Evolutionary conservation across 768 basidiomycete genomes (phyloP), one percentile per base, ranked within the genome.

Genomic region (Lentinula detonsa): DNA sequence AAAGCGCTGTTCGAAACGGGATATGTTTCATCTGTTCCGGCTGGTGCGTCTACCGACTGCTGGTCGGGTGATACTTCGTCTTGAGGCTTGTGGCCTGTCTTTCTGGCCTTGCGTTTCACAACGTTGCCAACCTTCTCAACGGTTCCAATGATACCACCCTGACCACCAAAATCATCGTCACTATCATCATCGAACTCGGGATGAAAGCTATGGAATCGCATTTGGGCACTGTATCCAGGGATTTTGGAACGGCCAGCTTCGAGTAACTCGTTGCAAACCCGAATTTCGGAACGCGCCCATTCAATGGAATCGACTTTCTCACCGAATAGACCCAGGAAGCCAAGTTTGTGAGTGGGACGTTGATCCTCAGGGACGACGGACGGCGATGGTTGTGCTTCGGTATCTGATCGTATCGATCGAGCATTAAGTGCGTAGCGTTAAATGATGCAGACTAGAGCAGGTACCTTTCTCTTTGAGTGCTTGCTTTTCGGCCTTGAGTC

Each of bases 271-370:
- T 78, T 84, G 60, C 85, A 84, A 1, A 76, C 67, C 1, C 74
- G 72, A 60, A 97, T 91, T 73, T 95, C 90, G 18, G 81, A 76
- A 34, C 91, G 79, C 18, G 87, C 85, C 94, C 95, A 97, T 2
- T 94, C 87, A 69, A 98, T 94, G 2, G 90, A 84, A 74, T 98
- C 97, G 15, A 98, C 95, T 72, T 96, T 90, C 71, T 92, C 72
- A 7, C 97, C 97, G 3, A 85, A 74, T 28, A 96, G 77, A 1
- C 76, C 76, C 4, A 83, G 64, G 68, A 80, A 80, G 8, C 85
- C 78, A 5, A 95, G 82, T 48, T 87, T 85, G 69, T 93, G 92
- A 0, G 85, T 84, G 0, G 96, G 97, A 1, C 96, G 84, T 66
- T 91, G 76, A 28, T 81, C 80, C 34, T 67, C 65, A 2, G 68